These are phyloP conservation scores for Eucalyptus pauciflora DNA, from an alignment of 345 rosid genomes.

Conservation along the genomic window DNA sequence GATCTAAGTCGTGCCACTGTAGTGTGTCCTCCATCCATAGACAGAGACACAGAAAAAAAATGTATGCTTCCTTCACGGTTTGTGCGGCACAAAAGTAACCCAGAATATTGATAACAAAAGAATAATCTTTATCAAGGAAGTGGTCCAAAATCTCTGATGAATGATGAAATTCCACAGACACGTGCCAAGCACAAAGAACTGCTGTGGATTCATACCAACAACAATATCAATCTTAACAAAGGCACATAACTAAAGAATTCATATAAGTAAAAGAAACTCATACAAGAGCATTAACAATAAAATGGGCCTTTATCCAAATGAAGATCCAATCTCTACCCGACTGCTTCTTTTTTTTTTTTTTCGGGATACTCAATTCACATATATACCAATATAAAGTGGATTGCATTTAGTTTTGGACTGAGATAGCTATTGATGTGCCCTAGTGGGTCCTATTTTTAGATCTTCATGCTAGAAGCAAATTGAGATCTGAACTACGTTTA, in stretches of 20 bases:
- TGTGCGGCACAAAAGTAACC: background rate
- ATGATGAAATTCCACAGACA: background rate
- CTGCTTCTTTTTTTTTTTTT: too few species aligned
- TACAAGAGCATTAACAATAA: background rate
- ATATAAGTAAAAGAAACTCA: background rate
- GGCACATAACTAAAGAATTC: background rate
- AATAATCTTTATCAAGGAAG: background rate
- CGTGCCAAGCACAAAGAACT: background rate
- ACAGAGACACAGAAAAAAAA: background rate
- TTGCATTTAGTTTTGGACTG: background rate
- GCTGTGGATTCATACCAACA: background rate
- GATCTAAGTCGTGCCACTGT: background rate
- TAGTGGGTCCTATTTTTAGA: background rate
- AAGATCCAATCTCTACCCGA: background rate
- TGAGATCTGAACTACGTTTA: background rate
- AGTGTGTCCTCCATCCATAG: background rate
- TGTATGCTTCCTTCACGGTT: background rate
- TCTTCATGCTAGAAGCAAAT: background rate
- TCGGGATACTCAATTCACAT: background rate
- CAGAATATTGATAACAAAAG: background rate
- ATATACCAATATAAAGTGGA: background rate
- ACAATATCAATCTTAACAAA: background rate
- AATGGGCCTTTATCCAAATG: background rate
- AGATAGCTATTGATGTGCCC: background rate
- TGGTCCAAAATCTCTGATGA: background rate